Base-by-base conservation (phyloP, 1,284 basidiomycete species). In the Leccinum pallidistipes region DNA sequence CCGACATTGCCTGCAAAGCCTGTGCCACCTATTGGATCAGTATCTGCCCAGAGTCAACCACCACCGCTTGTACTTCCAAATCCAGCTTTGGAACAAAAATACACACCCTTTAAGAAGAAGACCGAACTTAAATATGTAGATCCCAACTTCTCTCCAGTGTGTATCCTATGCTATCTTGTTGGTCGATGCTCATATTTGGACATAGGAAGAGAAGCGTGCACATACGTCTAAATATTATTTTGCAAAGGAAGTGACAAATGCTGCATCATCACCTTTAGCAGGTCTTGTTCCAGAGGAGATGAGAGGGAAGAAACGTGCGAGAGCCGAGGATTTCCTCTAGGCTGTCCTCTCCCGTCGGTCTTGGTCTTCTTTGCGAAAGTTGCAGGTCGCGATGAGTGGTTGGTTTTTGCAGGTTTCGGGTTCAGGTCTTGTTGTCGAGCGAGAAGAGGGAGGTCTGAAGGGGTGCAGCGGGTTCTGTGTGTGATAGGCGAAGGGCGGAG, bases 121-220 rank as follows among this genome's bases (percentile, higher is more conserved):
- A 92, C 90, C 6, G 80, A 83, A n/a, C 78, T 94, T 55, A 90
- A 92, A 71, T 92, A 87, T 74, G 75, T 79, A 21, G 88, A 94
- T 70, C 78, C 90, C 0, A 92, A 94, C 68, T 92, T 91, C 69
- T 87, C 84, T 63, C 86, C 88, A 10, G 90, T 91, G 65, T 59
- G 87, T 81, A 18, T 49, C 32, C 59, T 38, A 58, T 10, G 1
- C 10, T 24, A 27, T 27, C 32, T 38, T 3, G 6, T 55, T 49
- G n/a, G 9, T 36, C 16, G n/a, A 54, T 21, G 3, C 43, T 60
- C 3, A 62, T 47, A 47, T 24, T 65, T 34, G 57, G 60, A 24
- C 60, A 38, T 62, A 94, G 90, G 90, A 92, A 67, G 95, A 96
- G 76, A 87, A 86, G 68, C 87, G 94, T 62, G 89, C 93, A 1